A percentile compares a stretch with the other conserved stretches of the same genome.
These are phyloP conservation scores for Colletotrichum paranaense DNA, from an alignment of 2,329 filamentous ascomycete genomes.

Conservation along the genomic window DNA sequence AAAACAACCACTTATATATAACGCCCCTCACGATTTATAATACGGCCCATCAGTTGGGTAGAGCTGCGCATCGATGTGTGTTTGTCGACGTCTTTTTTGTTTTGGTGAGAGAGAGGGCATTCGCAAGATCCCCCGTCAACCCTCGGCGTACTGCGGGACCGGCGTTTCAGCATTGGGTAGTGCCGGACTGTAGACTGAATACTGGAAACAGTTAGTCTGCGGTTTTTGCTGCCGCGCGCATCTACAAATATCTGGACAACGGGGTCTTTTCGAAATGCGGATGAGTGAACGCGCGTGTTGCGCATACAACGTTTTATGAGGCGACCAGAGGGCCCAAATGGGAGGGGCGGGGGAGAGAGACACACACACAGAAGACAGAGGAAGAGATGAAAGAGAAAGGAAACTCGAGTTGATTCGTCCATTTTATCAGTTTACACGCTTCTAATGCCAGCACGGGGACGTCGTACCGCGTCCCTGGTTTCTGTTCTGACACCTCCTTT, in stretches of 20 bases:
- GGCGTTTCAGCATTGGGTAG: constrained; percentile 13
- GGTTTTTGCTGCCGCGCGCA: not conserved
- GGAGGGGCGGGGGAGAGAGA: not conserved
- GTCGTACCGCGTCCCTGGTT: constrained; percentile 34
- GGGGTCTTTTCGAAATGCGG: not conserved
- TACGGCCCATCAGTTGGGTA: constrained; percentile 24
- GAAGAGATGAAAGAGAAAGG: not conserved
- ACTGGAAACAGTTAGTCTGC: not conserved
- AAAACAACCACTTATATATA: constrained; percentile 16
- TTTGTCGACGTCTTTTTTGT: constrained; percentile 21
- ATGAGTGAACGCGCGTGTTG: not conserved
- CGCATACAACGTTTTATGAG: constrained; percentile 12
- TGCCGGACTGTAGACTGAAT: not conserved
- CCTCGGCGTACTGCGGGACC: not conserved
- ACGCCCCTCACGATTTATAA: constrained; percentile 33
- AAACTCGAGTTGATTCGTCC: constrained; percentile 12
- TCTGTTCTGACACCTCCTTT: constrained; percentile 24
- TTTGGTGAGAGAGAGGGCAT: constrained; percentile 1
- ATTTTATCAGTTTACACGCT: constrained; percentile 31
- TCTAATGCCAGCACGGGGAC: constrained; percentile 36
- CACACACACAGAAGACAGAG: not conserved
- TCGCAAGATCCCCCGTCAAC: not conserved
- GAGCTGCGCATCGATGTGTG: constrained; percentile 30
- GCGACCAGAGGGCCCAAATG: constrained; percentile 4
- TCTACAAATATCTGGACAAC: not conserved